These are phyloP conservation scores for Chlamydomonas sp. DNA, from an alignment of 139 green algal species.

Conservation along the genomic window DNA sequence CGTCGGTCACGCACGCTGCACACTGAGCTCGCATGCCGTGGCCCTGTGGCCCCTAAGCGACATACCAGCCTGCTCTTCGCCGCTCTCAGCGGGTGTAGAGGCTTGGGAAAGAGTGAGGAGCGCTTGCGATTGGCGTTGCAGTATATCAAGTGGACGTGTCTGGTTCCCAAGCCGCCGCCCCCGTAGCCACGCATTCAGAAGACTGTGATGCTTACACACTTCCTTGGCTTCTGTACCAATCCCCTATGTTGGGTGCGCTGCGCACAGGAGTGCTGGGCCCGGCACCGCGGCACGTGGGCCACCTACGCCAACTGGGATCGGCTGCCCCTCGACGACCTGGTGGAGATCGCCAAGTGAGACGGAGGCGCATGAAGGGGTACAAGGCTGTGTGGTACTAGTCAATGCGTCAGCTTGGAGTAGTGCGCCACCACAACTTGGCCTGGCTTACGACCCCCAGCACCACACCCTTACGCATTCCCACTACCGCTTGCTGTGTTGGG, in stretches of 20 bases:
- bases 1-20: not conserved
- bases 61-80: too few species aligned
- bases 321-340: slow-evolving; percentile 68
- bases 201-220: not conserved
- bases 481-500: too few species aligned
- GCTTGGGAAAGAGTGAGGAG: too few species aligned
- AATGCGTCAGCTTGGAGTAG: too few species aligned
- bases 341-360: slow-evolving; percentile 74
- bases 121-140: too few species aligned
- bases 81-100: too few species aligned
- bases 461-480: not conserved
- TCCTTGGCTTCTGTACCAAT: too few species aligned
- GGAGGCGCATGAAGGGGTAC: slow-evolving; percentile 14
- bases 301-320: slow-evolving; percentile 82
- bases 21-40: not conserved
- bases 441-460: not conserved
- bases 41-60: not conserved
- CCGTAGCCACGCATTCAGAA: too few species aligned
- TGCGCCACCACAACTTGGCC: not conserved
- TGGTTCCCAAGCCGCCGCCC: too few species aligned
- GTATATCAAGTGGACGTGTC: too few species aligned
- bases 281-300: slow-evolving; percentile 61
- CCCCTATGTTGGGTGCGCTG: too few species aligned
- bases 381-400: not conserved
- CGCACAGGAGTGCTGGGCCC: slow-evolving; percentile 56